These are phyloP conservation scores for Oxytropis ochrocephala DNA, from an alignment of 306 rosid genomes.

Conservation along the genomic window DNA sequence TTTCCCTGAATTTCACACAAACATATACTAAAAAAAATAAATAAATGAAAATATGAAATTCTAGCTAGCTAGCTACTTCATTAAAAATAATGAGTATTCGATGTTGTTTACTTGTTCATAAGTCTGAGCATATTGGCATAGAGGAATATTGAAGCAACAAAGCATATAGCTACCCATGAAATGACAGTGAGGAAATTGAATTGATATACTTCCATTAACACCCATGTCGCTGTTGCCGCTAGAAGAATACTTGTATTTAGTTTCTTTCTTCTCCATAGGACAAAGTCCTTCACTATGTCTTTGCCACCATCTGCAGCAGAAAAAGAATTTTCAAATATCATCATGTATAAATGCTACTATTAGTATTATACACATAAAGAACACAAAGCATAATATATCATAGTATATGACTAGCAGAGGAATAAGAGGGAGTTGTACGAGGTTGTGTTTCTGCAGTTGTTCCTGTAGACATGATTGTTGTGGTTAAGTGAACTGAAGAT, in stretches of 20 bases:
- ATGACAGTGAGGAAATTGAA: slow-evolving; percentile 49
- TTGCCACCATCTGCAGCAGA: slow-evolving; percentile 34
- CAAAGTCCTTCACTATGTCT: slow-evolving; percentile 25
- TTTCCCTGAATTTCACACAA: slow-evolving; percentile 35
- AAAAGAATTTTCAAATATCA: not conserved
- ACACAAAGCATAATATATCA: too few relatives aligned
- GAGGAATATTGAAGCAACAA: slow-evolving; percentile 40
- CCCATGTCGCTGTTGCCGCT: slow-evolving; percentile 50
- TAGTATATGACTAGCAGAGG: slow-evolving; percentile 28
- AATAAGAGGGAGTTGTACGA: slow-evolving; percentile 23
- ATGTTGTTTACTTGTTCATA: slow-evolving; percentile 45
- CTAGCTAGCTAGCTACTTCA: not conserved
- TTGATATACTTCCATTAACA: slow-evolving; percentile 39
- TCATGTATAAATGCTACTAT: not conserved
- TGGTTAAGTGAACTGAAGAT: not conserved
- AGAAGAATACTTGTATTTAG: slow-evolving; percentile 22
- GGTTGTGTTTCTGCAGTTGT: slow-evolving; percentile 18
- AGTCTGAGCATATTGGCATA: slow-evolving; percentile 46
- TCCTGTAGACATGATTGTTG: slow-evolving; percentile 29
- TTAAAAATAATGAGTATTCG: too few relatives aligned
- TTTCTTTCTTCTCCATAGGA: slow-evolving; percentile 52
- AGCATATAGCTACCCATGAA: slow-evolving; percentile 42
- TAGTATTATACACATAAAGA: too few relatives aligned
- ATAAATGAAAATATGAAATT: not conserved
- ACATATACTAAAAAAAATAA: too few relatives aligned